Evolutionary conservation across 352 stramenopile species (phyloP), one percentile per base, ranked within the genome.

Genomic region (Phytopythium chamaehyphon): DNA sequence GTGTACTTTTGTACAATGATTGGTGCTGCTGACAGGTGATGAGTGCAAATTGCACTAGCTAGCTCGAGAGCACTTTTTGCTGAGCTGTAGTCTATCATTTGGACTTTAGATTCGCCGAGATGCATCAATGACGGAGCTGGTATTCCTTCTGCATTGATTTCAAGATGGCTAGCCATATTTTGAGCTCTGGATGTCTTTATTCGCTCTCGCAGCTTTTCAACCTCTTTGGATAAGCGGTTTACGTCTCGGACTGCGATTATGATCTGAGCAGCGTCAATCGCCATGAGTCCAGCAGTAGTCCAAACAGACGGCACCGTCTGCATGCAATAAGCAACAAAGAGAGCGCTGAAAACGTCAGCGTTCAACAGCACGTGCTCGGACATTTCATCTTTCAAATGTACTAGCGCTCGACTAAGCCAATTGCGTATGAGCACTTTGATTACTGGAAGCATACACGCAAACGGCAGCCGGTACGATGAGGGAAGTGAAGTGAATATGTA

Each of bases 301-400:
- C 57, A 56, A 10, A 62, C 39, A 1, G 57, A 66, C 1, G 61
- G 61, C 3, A 50, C 54, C 15, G 53, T 69, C 16, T 65, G 57
- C 51, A 69, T 66, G 14, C 61, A 59, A 49, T 62, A 69, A 0
- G 61, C 60, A 5, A 65, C 39, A 16, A 69, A 69, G 6, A 66
- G 33, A 14, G 57, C 38, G 26, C 61, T 69, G 45, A 62, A 69
- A 0, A 65, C 36, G 11, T 69, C 61, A 16, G 44, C 47, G 21
- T 69, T 69, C 38, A 62, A 61, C 7, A 59, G 42, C 8, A 69
- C 45, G 2, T 64, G 40, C 38, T 62, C 57, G 0, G 57, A 55
- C 48, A 62, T 56, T 21, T 69, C 57, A 33, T 69, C 57, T 15
- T 48, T 55, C 5, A 62, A 14, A 10, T 66, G 61, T n/a, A 57